A percentile compares a stretch with the other conserved stretches of the same genome.
Conservation (phyloP, 2,329 filamentous ascomycete species). For the Beauveria brongniartii region DNA sequence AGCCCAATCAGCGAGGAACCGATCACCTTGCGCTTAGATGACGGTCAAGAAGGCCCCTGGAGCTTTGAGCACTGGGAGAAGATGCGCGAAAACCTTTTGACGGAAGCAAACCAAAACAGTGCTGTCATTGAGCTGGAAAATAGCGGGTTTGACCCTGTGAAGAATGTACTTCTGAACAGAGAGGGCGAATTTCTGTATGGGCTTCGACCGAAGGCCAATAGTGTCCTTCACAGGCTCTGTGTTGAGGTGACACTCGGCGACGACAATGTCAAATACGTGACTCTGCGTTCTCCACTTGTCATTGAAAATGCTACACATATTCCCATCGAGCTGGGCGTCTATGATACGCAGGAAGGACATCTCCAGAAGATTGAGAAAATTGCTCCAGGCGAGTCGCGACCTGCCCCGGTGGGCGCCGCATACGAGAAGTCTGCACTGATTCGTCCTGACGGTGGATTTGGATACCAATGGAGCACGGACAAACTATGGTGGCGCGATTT, state of each 20-base stretch:
- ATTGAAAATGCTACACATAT: conserved; percentile 97
- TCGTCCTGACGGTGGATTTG: conserved; percentile 90
- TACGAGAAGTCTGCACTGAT: conserved; percentile 84
- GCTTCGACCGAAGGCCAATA: conserved; percentile 77
- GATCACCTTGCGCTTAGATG: conserved; percentile 67
- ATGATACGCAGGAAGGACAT: conserved; percentile 77
- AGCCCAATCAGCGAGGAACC: conserved; percentile 56
- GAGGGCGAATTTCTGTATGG: conserved; percentile 91
- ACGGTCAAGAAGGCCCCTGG: conserved; percentile 91
- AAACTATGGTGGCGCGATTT: conserved; percentile 89
- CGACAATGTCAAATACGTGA: conserved; percentile 98
- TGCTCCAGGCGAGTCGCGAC: conserved; percentile 78
- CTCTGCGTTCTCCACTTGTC: conserved; percentile 80
- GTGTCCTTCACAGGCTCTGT: conserved; percentile 78
- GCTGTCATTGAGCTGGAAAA: conserved; percentile 82
- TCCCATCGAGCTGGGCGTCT: conserved; percentile 86
- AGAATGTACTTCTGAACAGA: conserved; percentile 82
- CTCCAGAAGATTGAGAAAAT: conserved; percentile 98
- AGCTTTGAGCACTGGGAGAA: conserved; percentile 95
- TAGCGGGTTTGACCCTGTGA: conserved; percentile 86
- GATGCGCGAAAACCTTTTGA: conserved; percentile 85
- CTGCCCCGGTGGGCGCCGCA: conserved; percentile 84
- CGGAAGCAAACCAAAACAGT: conserved; percentile 70
- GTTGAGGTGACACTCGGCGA: conserved; percentile 86
- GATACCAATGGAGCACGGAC: conserved; percentile 90